These are phyloP conservation scores for Metschnikowia lunata DNA, from an alignment of 805 yeast species.

Conservation along the genomic window DNA sequence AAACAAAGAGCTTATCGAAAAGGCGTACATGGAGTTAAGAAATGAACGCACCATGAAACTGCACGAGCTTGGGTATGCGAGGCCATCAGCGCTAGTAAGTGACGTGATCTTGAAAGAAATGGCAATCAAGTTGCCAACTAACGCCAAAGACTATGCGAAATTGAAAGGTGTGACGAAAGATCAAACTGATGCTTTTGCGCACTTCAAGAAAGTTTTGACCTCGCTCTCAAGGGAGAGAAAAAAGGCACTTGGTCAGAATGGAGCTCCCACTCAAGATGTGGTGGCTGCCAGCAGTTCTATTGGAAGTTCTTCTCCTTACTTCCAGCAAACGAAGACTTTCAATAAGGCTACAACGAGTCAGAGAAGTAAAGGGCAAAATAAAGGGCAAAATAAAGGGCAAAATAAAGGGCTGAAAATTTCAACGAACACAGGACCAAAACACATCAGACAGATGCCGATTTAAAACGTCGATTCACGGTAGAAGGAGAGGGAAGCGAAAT, in stretches of 20 bases:
- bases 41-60: conserved; percentile 41
- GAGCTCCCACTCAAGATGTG: neutral
- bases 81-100: conserved; percentile 18
- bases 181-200: conserved; percentile 29
- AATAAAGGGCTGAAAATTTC: neutral
- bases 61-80: conserved; percentile 34
- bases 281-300: neutral
- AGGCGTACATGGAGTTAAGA: conserved; percentile 33
- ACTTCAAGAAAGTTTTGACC: conserved; percentile 36
- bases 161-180: conserved; percentile 34
- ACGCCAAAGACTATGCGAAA: conserved; percentile 41
- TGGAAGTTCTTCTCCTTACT: conserved; percentile 4
- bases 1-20: conserved; percentile 24
- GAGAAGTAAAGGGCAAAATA: neutral
- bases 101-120: conserved; percentile 46
- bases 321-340: neutral
- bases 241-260: conserved; percentile 6
- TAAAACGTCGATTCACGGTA: no score
- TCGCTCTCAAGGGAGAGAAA: conserved; percentile 31
- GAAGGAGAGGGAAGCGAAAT: no score
- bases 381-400: neutral
- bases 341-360: neutral
- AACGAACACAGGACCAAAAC: neutral
- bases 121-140: conserved; percentile 52
- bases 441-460: conserved; percentile 13